Conservation (phyloP, 345 rosid genomes). For the Citrus glauca region DNA sequence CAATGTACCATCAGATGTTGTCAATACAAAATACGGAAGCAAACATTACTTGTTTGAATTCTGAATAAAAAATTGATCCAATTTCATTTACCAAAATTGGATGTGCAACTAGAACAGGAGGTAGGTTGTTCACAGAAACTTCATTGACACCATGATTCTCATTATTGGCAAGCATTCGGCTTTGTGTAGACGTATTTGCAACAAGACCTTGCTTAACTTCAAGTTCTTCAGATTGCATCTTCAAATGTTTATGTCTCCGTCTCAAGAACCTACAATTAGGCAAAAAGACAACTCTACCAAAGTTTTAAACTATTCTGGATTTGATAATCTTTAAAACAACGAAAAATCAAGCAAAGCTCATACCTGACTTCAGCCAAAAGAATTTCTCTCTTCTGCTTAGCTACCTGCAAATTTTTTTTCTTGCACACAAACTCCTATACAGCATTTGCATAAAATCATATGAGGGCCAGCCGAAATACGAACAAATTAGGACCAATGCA, state of each 20-base stretch:
- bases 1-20: not conserved
- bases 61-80: not conserved
- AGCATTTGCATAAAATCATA: conserved; percentile 7
- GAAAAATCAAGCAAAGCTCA: not conserved
- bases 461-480: not conserved
- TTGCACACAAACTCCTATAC: conserved; percentile 37
- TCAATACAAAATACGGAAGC: not conserved
- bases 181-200: not conserved
- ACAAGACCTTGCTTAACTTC: conserved; percentile 9
- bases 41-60: not conserved
- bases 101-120: not conserved
- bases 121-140: conserved; percentile 5
- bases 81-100: conserved; percentile 17
- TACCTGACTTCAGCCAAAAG: conserved; percentile 44
- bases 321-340: not conserved
- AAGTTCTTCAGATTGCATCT: conserved; percentile 3
- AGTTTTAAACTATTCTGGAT: not conserved
- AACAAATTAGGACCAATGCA: not conserved
- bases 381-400: conserved; percentile 32
- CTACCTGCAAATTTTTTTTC: conserved; percentile 34
- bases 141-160: not conserved
- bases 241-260: conserved; percentile 15
- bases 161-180: conserved; percentile 1
- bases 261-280: conserved; percentile 24
- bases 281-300: not conserved